Evolutionary conservation across 2,329 filamentous ascomycete species (phyloP).

Genomic region (Tolypocladium inflatum): DNA sequence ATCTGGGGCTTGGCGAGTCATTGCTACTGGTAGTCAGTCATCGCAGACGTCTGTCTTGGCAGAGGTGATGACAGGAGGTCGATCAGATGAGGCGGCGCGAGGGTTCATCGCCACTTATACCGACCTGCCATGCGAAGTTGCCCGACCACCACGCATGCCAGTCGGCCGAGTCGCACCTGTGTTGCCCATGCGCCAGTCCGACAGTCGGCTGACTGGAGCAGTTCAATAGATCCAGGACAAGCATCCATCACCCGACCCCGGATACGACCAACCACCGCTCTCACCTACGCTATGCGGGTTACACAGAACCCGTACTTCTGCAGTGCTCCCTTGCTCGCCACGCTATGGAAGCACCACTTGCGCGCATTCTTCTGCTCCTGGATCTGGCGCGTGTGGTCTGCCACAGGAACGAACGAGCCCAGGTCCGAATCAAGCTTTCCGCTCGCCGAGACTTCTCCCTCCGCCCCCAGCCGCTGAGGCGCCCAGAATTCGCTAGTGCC

Average conservation of each 20-base stretch:
- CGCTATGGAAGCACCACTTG: not conserved
- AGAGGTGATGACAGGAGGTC: too few species aligned
- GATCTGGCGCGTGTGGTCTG: not conserved
- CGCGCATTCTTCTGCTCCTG: not conserved
- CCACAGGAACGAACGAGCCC: not conserved
- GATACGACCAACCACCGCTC: conserved; percentile 3
- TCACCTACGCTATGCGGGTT: conserved; percentile 2
- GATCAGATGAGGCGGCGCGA: not conserved
- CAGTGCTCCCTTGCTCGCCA: not conserved
- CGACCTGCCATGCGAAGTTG: not conserved
- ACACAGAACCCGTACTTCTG: not conserved
- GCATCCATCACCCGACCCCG: conserved; percentile 2
- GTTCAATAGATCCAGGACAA: not conserved
- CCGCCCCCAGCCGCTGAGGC: not conserved
- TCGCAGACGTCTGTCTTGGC: not conserved
- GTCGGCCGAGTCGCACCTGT: not conserved
- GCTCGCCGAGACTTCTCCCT: not conserved
- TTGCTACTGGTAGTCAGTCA: too few species aligned
- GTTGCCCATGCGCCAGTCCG: not conserved
- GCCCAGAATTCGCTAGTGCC: not conserved
- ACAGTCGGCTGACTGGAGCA: not conserved
- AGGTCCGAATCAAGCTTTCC: conserved; percentile 1
- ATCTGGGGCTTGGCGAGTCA: not conserved
- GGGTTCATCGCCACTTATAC: not conserved
- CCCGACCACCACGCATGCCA: not conserved